These are phyloP conservation scores for Phaffia rhodozyma DNA, from an alignment of 1,284 basidiomycete genomes.

Conservation along the genomic window DNA sequence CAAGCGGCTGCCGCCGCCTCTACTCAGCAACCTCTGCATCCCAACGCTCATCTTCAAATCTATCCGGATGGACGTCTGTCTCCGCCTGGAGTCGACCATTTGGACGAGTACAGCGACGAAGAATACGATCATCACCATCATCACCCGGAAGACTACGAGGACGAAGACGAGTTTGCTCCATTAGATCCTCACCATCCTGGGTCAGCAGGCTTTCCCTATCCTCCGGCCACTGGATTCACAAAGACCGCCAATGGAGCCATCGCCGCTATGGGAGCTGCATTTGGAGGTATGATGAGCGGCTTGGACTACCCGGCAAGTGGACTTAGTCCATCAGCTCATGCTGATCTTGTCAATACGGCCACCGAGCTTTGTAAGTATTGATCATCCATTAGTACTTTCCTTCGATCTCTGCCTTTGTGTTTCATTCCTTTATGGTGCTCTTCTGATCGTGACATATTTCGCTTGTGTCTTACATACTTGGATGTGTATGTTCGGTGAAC, in stretches of 20 bases:
- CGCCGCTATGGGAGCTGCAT: constrained; percentile 18
- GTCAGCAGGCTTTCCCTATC: constrained; percentile 23
- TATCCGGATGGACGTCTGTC: constrained; percentile 1
- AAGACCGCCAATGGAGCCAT: constrained; percentile 8
- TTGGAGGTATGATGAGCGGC: constrained; percentile 13
- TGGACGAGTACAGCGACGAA: not conserved
- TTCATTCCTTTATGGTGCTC: no score
- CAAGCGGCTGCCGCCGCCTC: constrained; percentile 22
- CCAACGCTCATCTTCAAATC: not conserved
- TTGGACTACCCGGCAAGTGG: constrained; percentile 17
- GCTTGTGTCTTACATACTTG: no score
- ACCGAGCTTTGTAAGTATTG: constrained; percentile 31
- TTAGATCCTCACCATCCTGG: constrained; percentile 4
- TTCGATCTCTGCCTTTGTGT: not conserved
- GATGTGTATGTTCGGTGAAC: no score
- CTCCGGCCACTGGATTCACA: constrained; percentile 24
- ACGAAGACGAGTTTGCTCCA: constrained; percentile 17
- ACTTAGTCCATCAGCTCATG: constrained; percentile 24
- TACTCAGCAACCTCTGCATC: constrained; percentile 12
- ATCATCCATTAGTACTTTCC: not conserved
- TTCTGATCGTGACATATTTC: no score
- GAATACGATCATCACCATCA: not conserved
- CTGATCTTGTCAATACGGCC: constrained; percentile 35
- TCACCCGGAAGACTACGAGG: constrained; percentile 10
- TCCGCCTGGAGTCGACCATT: constrained; percentile 7